Evolutionary conservation across 306 rosid genomes (phyloP).

Genomic region (Citrullus mucosospermus): DNA sequence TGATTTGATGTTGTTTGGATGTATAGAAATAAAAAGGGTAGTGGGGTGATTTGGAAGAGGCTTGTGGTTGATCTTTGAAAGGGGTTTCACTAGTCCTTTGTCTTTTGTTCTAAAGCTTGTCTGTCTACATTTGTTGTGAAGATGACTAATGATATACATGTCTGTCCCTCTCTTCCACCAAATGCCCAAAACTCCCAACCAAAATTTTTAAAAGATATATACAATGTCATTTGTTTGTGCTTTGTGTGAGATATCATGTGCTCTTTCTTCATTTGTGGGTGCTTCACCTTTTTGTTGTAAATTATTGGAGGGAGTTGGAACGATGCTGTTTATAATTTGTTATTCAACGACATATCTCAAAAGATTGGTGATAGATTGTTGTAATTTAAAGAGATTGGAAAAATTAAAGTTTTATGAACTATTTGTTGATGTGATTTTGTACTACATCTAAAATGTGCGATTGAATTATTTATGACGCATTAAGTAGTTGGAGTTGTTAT

Average conservation of each 20-base stretch:
- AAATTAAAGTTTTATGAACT: neutral
- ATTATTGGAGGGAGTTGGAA: neutral
- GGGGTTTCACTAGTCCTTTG: neutral
- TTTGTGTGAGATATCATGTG: neutral
- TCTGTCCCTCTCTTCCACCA: conserved; percentile 3
- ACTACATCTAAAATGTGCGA: neutral
- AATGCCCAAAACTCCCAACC: neutral
- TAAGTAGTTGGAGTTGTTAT: neutral
- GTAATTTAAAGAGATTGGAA: neutral
- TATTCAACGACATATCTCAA: neutral
- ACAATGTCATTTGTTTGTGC: neutral
- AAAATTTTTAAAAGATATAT: neutral
- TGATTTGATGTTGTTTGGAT: neutral
- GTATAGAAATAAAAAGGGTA: neutral
- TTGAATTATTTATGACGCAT: neutral
- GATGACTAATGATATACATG: conserved; percentile 9
- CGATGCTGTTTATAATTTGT: neutral
- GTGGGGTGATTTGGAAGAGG: neutral
- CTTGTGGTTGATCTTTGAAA: neutral
- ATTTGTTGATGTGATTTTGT: neutral
- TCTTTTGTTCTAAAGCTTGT: neutral
- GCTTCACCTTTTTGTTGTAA: neutral
- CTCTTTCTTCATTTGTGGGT: neutral
- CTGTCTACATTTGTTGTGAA: neutral
- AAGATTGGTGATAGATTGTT: neutral